Base-by-base conservation (phyloP, 768 basidiomycete species). In the Russula brevipes region DNA sequence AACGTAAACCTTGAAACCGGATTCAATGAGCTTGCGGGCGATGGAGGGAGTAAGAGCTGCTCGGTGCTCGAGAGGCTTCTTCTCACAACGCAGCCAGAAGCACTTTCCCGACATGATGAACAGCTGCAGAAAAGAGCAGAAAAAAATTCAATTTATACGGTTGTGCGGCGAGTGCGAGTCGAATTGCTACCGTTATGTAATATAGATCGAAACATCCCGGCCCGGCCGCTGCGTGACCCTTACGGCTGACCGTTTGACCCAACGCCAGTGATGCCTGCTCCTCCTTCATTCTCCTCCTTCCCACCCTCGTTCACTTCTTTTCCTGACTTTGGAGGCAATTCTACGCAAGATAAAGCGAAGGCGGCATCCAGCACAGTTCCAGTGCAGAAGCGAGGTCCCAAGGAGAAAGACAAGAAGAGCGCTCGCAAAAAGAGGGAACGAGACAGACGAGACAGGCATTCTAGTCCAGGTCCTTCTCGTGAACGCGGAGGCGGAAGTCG, bases 21-120 rank as follows among this genome's bases (percentile, higher is more conserved):
- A 86, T 69, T 91, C 88, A 72, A 98, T 85, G 64, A 98, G 84
- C 67, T 80, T 82, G 76, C 90, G 92, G 69, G 95, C 86, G 0
- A 91, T 95, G 30, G 89, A 87, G 3, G 97, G 97, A 11, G 94
- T 96, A 66, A 98, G 80, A 8, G 95, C 95, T 35, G 94, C 86
- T 52, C 97, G 91, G 60, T 85, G 85, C 76, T 99, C 97, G 67
- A 95, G 94, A 66, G 86, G 83, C 75, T 98, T 99, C 73, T 87
- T 97, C 80, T 99, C 97, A 79, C 94, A 97, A 69, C 97, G 87
- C 47, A 99, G 84, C 96, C 96, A 99, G 69, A 99, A 82, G 14
- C 76, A 57, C 75, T 79, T 70, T 33, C 66, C 44, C 54, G 83
- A 69, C 85, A 87, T 86, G 57, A 50, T 63, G 58, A 45, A 46